Percentiles rank a stretch among this genome's conserved stretches.
Evolutionary conservation across 2,329 filamentous ascomycete genomes (phyloP).

Genomic region (Zymoseptoria passerinii): DNA sequence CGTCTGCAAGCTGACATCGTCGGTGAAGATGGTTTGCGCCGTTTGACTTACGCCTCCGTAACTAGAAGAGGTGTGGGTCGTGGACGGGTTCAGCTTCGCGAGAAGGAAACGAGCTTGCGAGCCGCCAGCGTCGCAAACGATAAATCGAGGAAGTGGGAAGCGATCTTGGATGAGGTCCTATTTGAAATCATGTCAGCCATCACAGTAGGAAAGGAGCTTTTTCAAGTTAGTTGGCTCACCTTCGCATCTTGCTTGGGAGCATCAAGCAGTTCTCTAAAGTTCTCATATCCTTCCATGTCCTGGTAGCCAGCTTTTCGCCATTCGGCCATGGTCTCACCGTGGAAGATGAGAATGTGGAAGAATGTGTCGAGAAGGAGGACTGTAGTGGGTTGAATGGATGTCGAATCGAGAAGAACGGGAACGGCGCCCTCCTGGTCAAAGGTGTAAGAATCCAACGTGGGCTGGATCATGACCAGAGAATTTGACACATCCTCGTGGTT

Average conservation of each 20-base stretch:
- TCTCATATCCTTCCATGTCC: slow-evolving; percentile 96
- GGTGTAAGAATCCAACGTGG: slow-evolving; percentile 92
- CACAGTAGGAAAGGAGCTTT: not conserved
- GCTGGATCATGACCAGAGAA: slow-evolving; percentile 97
- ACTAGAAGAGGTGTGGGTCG: slow-evolving; percentile 85
- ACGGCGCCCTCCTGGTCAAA: slow-evolving; percentile 90
- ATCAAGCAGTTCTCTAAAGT: slow-evolving; percentile 79
- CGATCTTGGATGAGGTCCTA: slow-evolving; percentile 94
- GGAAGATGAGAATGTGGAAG: slow-evolving; percentile 99
- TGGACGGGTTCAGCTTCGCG: slow-evolving; percentile 94
- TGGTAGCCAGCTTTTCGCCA: slow-evolving; percentile 98
- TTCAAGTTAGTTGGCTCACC: slow-evolving; percentile 47
- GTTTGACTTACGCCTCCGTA: slow-evolving; percentile 86
- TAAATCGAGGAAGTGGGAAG: slow-evolving; percentile 96
- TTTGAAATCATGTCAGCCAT: slow-evolving; percentile 1
- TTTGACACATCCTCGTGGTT: slow-evolving; percentile 97
- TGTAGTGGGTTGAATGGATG: slow-evolving; percentile 89
- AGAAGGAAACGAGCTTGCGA: slow-evolving; percentile 95
- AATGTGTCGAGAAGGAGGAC: slow-evolving; percentile 94
- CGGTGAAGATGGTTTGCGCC: slow-evolving; percentile 97
- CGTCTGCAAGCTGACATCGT: slow-evolving; percentile 94
- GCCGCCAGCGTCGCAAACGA: slow-evolving; percentile 96
- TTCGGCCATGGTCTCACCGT: slow-evolving; percentile 94
- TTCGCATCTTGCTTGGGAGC: slow-evolving; percentile 94
- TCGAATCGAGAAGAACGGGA: slow-evolving; percentile 91